Evolutionary conservation across 352 stramenopile genomes (phyloP), one percentile per base, ranked within the genome.

Genomic region (Phytopythium aichiense): DNA sequence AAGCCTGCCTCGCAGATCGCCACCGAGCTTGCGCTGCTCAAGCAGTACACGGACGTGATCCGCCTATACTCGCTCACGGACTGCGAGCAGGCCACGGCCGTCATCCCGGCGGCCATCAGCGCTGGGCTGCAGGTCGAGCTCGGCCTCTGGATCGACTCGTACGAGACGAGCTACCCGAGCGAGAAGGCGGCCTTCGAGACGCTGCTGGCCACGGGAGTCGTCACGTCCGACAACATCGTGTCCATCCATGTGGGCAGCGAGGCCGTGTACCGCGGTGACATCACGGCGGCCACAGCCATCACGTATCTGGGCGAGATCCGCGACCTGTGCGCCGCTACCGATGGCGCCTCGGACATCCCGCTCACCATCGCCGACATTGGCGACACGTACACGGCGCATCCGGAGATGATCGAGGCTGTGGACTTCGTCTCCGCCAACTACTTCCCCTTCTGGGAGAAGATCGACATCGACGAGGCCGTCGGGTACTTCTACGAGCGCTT

Each of bases 171-270:
- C 35, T 85, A 75, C 58, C 63, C 67, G 30, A 63, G 61, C n/a
- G 78, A 88, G 65, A 74, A 75, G 60, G 67, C 66, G 8, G 61
- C 58, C 33, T 79, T 87, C 61, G 40, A 81, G 65, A 66, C 66
- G 49, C 66, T 87, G 35, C 57, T 88, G 42, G 60, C 72, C 42
- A 75, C 69, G 31, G 73, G 65, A 33, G 58, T 78, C n/a, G 60
- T 84, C 9, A 73, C 71, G 22, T 51, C 50, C 37, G 60, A 76
- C 51, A 78, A 72, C 57, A 67, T 89, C 38, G 64, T 79, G 40
- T 71, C 75, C 46, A 71, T 92, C 54, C 79, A 90, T 64, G 77
- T 92, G n/a, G 83, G 80, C 60, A 86, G 72, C 38, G 83, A 92
- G 52, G 77, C 79, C 30, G 66, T 92, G 23, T 89, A 88, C 64